These are phyloP conservation scores for Spatholobus suberectus DNA, from an alignment of 306 rosid genomes.

Conservation along the genomic window DNA sequence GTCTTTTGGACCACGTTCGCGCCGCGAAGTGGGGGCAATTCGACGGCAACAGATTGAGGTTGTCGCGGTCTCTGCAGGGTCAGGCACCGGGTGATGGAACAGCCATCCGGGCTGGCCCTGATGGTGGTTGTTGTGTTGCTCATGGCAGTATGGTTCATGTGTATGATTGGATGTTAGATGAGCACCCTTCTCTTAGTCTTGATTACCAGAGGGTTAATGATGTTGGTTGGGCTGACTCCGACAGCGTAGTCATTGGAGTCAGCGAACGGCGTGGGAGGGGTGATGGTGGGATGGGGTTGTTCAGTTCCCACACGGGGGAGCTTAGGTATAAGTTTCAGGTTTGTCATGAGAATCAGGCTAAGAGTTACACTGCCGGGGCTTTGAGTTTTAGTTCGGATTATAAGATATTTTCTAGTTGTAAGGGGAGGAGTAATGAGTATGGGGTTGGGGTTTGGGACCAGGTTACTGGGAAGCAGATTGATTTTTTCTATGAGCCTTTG, in stretches of 20 bases:
- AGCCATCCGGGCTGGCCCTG: slow-evolving; percentile 89
- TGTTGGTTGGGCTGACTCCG: slow-evolving; percentile 83
- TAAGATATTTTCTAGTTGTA: slow-evolving; percentile 86
- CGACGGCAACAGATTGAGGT: slow-evolving; percentile 75
- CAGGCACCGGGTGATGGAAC: slow-evolving; percentile 97
- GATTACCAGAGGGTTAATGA: slow-evolving; percentile 87
- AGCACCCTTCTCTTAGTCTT: slow-evolving; percentile 74
- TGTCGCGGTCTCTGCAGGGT: slow-evolving; percentile 61
- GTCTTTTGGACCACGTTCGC: slow-evolving; percentile 82
- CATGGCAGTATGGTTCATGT: slow-evolving; percentile 94
- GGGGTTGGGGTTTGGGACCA: slow-evolving; percentile 99
- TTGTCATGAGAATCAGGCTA: slow-evolving; percentile 74
- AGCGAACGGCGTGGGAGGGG: slow-evolving; percentile 80
- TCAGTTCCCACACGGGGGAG: slow-evolving; percentile 70
- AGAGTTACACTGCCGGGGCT: slow-evolving; percentile 97
- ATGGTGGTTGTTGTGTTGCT: slow-evolving; percentile 93
- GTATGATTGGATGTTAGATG: slow-evolving; percentile 92
- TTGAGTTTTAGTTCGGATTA: slow-evolving; percentile 76
- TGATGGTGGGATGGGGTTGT: slow-evolving; percentile 89
- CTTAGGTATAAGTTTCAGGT: slow-evolving; percentile 84
- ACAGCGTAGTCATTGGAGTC: slow-evolving; percentile 70
- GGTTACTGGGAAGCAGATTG: slow-evolving; percentile 76
- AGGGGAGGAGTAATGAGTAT: slow-evolving; percentile 89
- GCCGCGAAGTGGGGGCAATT: slow-evolving; percentile 83
- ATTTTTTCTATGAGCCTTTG: slow-evolving; percentile 84